Percentiles rank a stretch among this genome's conserved stretches.
Conservation (phyloP, 2,329 filamentous ascomycete species). For the Colletotrichum sp. region DNA sequence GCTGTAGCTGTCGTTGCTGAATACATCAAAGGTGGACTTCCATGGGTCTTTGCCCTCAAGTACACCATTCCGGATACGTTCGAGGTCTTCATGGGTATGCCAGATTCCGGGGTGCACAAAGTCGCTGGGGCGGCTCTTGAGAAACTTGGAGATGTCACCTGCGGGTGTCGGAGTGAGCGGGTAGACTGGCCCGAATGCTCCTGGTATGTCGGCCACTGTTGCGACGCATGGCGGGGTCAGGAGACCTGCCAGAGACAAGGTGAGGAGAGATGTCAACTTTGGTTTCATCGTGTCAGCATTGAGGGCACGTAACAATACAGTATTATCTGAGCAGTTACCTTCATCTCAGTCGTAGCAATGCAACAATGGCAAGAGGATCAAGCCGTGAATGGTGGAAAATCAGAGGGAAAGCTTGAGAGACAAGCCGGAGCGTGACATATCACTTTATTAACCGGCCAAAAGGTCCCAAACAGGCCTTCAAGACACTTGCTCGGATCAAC, state of each 20-base stretch:
- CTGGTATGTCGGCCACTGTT: slow-evolving; percentile 2
- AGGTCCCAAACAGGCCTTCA: neutral
- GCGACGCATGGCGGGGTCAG: neutral
- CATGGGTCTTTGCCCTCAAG: slow-evolving; percentile 4
- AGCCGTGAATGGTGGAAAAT: neutral
- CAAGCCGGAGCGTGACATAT: neutral
- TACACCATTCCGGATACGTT: slow-evolving; percentile 3
- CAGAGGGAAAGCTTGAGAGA: neutral
- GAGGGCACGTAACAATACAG: rapidly evolving
- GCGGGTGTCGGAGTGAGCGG: neutral
- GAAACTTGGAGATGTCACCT: neutral
- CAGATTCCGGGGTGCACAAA: slow-evolving; percentile 14
- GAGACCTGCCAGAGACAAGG: neutral
- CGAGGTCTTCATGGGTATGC: slow-evolving; percentile 17
- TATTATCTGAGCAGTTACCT: neutral
- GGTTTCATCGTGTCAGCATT: neutral
- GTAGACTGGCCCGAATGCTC: neutral
- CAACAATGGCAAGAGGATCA: neutral
- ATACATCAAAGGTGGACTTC: neutral
- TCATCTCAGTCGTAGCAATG: neutral
- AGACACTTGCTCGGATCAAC: too few species aligned
- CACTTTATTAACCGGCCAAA: neutral
- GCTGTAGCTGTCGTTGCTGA: slow-evolving; percentile 12
- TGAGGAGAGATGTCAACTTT: neutral
- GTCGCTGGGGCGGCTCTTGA: slow-evolving; percentile 2